These are phyloP conservation scores for Starmerella apicola DNA, from an alignment of 805 yeast species.

Conservation along the genomic window DNA sequence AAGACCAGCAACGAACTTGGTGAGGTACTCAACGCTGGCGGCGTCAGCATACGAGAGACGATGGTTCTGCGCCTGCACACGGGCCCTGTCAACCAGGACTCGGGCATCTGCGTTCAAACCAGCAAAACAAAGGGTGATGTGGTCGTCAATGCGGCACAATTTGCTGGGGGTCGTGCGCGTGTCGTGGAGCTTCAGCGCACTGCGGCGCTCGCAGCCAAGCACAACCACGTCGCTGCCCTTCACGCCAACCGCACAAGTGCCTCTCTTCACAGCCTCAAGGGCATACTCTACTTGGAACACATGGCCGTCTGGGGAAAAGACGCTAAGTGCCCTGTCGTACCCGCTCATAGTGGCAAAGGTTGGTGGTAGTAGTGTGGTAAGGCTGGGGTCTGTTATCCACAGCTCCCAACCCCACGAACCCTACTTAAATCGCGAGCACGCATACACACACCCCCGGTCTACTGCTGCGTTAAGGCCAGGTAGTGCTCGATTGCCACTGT, in stretches of 20 bases:
- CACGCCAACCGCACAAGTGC: slow-evolving; percentile 96
- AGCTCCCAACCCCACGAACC: too few relatives aligned
- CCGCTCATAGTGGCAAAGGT: slow-evolving; percentile 66
- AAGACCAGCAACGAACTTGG: slow-evolving; percentile 93
- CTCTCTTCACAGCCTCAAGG: slow-evolving; percentile 92
- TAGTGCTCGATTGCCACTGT: too few relatives aligned
- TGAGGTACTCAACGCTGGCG: slow-evolving; percentile 78
- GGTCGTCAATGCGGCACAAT: slow-evolving; percentile 82
- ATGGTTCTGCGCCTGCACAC: slow-evolving; percentile 94
- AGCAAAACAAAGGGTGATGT: slow-evolving; percentile 85
- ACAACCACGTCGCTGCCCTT: slow-evolving; percentile 84
- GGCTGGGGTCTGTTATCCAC: too few relatives aligned
- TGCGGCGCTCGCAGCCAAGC: slow-evolving; percentile 91
- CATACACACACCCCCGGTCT: too few relatives aligned
- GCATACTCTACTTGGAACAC: slow-evolving; percentile 99
- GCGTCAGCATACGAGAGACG: slow-evolving; percentile 89
- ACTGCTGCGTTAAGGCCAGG: too few relatives aligned
- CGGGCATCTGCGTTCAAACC: slow-evolving; percentile 98
- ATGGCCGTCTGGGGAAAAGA: slow-evolving; percentile 98
- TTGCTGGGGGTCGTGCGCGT: slow-evolving; percentile 93
- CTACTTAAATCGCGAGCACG: too few relatives aligned
- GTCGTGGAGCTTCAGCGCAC: slow-evolving; percentile 89
- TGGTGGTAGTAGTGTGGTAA: too few relatives aligned
- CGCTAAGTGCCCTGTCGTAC: slow-evolving; percentile 96
- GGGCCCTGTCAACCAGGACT: slow-evolving; percentile 83